Conservation (phyloP, 2,329 filamentous ascomycete species). For the Atkinsonella hypoxylon region DNA sequence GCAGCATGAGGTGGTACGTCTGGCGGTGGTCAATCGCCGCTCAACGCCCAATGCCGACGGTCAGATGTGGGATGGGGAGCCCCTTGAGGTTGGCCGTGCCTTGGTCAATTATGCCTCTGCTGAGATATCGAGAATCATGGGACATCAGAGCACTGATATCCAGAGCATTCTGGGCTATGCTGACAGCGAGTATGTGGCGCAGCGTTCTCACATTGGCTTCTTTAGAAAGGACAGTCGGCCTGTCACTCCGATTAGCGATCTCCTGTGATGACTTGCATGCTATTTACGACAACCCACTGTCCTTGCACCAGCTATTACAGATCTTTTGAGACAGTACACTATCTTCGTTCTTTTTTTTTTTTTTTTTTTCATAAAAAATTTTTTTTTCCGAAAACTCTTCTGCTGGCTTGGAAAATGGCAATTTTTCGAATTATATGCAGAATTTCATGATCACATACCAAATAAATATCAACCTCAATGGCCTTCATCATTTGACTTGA, state of each 20-base stretch:
- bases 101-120: constrained; percentile 85
- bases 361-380: too few species aligned
- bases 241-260: constrained; percentile 30
- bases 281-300: not conserved
- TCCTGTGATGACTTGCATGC: constrained; percentile 1
- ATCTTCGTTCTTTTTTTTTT: not conserved
- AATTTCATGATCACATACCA: not conserved
- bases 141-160: constrained; percentile 73
- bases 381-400: too few species aligned
- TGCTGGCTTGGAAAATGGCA: not conserved
- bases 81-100: constrained; percentile 71
- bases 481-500: not conserved
- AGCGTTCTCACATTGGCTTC: constrained; percentile 79
- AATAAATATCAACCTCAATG: not conserved
- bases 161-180: constrained; percentile 73
- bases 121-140: constrained; percentile 77
- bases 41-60: constrained; percentile 27
- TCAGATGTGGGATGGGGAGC: constrained; percentile 37
- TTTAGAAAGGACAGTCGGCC: constrained; percentile 44
- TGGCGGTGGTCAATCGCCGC: constrained; percentile 64
- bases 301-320: not conserved
- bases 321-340: not conserved
- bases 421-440: not conserved
- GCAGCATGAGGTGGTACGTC: constrained; percentile 81
- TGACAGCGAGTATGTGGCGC: constrained; percentile 86